Evolutionary conservation across 495 filamentous ascomycete genomes (phyloP).

Genomic region (Penicillium mononematosum): DNA sequence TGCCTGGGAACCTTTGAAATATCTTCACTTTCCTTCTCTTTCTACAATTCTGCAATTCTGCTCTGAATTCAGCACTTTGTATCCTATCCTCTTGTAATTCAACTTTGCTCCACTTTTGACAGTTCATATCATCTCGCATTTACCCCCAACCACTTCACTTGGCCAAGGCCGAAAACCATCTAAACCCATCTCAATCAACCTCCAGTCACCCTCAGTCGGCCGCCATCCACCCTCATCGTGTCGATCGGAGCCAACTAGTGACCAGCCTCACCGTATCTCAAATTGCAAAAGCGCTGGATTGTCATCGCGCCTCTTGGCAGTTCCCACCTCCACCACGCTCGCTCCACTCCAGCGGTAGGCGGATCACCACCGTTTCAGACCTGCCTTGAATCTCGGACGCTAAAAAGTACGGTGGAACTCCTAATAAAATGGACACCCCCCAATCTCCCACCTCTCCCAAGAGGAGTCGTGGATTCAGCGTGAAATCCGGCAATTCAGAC

Average conservation of each 20-base stretch:
- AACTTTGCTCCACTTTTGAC: background rate
- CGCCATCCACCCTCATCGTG: background rate
- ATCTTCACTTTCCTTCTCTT: too few species aligned
- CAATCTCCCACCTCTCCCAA: slow-evolving; percentile 32
- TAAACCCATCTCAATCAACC: background rate
- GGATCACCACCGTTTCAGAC: slow-evolving; percentile 37
- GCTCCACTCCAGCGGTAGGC: slow-evolving; percentile 39
- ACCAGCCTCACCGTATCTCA: background rate
- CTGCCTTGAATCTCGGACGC: slow-evolving; percentile 37
- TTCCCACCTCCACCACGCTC: slow-evolving; percentile 35
- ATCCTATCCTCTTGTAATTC: background rate
- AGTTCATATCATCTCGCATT: background rate
- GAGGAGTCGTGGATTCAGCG: slow-evolving; percentile 59
- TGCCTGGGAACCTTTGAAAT: too few species aligned
- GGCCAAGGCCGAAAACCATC: background rate
- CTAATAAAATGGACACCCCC: slow-evolving; percentile 42
- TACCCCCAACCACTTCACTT: background rate
- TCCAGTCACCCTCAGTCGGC: too few species aligned
- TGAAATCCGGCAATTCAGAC: slow-evolving; percentile 66
- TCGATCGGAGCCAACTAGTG: background rate
- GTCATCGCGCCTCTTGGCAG: slow-evolving; percentile 35
- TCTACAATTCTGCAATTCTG: too few species aligned
- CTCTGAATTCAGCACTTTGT: too few species aligned
- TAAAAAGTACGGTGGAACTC: slow-evolving; percentile 29
- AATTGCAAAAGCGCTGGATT: slow-evolving; percentile 9